These are phyloP conservation scores for Tulasnella sp. DNA, from an alignment of 768 basidiomycete species.

Conservation along the genomic window DNA sequence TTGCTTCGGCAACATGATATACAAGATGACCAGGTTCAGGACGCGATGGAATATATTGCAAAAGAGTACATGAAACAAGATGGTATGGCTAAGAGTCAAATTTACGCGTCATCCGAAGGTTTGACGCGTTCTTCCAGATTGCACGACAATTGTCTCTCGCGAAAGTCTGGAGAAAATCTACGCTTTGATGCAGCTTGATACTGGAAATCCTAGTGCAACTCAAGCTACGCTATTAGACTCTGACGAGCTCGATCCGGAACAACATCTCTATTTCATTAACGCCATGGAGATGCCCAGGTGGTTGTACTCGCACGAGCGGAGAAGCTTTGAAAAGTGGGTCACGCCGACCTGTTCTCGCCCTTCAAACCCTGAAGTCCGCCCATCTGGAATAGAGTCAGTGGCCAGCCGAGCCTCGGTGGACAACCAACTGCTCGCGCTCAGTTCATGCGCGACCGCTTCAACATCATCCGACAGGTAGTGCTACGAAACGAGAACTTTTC, in stretches of 20 bases:
- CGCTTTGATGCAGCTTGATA: constrained; percentile 65
- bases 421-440: constrained; percentile 75
- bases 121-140: constrained; percentile 25
- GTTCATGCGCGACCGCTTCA: constrained; percentile 77
- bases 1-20: constrained; percentile 71
- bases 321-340: constrained; percentile 78
- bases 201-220: constrained; percentile 45
- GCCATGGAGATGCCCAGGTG: constrained; percentile 95
- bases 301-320: constrained; percentile 82
- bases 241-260: constrained; percentile 71
- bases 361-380: not conserved
- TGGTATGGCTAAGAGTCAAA: constrained; percentile 44
- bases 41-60: constrained; percentile 72
- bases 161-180: constrained; percentile 68
- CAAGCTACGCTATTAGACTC: constrained; percentile 38
- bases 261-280: constrained; percentile 76
- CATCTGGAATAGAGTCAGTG: constrained; percentile 34
- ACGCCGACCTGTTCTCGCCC: too few relatives aligned
- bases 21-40: constrained; percentile 60
- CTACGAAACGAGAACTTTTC: constrained; percentile 96
- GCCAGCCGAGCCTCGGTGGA: constrained; percentile 67
- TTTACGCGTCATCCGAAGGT: not conserved
- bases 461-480: constrained; percentile 89
- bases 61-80: constrained; percentile 89
- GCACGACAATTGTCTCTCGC: constrained; percentile 48